These are phyloP conservation scores for Stemphylium lycopersici DNA, from an alignment of 2,329 filamentous ascomycete species.

Conservation along the genomic window DNA sequence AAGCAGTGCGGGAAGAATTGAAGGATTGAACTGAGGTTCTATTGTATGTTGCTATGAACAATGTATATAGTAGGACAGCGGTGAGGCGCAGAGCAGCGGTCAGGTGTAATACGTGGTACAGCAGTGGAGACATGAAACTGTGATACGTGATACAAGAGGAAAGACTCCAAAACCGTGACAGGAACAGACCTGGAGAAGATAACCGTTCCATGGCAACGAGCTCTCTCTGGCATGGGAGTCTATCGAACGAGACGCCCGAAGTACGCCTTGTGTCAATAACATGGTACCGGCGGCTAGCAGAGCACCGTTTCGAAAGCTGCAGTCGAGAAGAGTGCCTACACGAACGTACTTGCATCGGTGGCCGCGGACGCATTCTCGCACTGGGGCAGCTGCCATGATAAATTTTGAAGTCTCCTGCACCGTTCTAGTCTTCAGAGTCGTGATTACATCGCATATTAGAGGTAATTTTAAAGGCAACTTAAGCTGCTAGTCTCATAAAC, in stretches of 20 bases:
- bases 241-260: not conserved
- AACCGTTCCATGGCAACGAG: not conserved
- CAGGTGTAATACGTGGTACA: too few relatives aligned
- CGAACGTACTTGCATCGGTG: not conserved
- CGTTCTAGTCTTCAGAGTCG: not conserved
- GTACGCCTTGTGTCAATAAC: not conserved
- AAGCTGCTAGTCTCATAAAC: not conserved
- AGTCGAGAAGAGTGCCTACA: not conserved
- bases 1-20: too few relatives aligned
- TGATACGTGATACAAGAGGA: too few relatives aligned
- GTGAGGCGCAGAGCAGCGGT: too few relatives aligned
- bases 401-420: not conserved
- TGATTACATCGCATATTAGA: not conserved
- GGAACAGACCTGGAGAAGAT: not conserved
- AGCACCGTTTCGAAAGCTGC: not conserved
- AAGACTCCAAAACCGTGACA: too few relatives aligned
- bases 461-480: not conserved
- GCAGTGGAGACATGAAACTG: too few relatives aligned
- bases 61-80: too few relatives aligned
- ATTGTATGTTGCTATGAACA: too few relatives aligned
- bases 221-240: not conserved
- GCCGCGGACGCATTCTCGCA: not conserved
- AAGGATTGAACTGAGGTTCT: too few relatives aligned
- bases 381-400: not conserved
- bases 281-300: not conserved